Conservation (phyloP, 2,329 filamentous ascomycete species). For the Aspergillus fijiensis region DNA sequence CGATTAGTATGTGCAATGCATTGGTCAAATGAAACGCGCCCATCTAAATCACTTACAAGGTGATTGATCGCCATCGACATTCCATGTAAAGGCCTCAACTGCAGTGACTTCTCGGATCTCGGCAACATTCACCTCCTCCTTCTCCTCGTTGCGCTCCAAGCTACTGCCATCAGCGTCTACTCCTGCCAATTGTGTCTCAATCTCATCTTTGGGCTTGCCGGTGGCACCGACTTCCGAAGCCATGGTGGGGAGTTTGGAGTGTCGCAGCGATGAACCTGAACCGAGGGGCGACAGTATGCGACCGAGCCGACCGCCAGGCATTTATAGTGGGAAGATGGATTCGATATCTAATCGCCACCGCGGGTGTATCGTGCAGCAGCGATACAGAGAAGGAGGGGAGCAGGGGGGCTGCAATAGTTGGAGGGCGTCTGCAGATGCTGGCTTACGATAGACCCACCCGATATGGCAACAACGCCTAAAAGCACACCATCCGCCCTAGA, state of each 20-base stretch:
- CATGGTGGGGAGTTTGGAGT: neutral
- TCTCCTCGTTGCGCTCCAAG: slow-evolving; percentile 4
- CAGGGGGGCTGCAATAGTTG: neutral
- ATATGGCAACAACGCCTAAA: slow-evolving; percentile 4
- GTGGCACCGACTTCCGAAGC: neutral
- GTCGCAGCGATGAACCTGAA: neutral
- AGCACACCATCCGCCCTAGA: slow-evolving; percentile 7
- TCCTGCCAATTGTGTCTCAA: neutral
- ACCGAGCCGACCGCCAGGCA: neutral
- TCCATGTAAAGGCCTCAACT: slow-evolving; percentile 39
- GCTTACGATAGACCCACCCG: slow-evolving; percentile 3
- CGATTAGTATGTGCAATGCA: neutral
- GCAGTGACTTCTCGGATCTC: slow-evolving; percentile 36
- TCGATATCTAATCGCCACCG: neutral
- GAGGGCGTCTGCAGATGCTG: neutral
- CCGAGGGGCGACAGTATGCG: neutral
- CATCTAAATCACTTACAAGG: slow-evolving; percentile 28
- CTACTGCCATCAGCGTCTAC: neutral
- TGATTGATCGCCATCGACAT: slow-evolving; percentile 40
- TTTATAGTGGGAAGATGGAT: neutral
- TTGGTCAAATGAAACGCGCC: neutral
- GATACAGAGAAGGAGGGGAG: neutral
- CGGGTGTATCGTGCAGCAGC: neutral
- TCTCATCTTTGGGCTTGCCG: neutral
- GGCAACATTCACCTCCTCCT: neutral